These are phyloP conservation scores for Phoma sp. DNA, from an alignment of 2,329 filamentous ascomycete genomes.

Conservation along the genomic window DNA sequence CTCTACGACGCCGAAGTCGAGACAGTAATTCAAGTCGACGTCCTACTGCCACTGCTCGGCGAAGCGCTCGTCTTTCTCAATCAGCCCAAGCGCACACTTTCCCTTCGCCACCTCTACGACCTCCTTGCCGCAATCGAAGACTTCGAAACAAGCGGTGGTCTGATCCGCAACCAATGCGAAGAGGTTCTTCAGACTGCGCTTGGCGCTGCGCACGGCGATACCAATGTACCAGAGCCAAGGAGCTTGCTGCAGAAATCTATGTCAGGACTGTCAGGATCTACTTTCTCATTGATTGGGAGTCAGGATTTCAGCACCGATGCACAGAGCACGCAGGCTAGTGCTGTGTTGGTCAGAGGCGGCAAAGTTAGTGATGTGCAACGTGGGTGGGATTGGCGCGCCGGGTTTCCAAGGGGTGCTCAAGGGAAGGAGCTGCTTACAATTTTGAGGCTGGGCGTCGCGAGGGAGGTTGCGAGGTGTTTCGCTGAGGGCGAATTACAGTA, in stretches of 20 bases:
- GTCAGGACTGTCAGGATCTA: conserved; percentile 59
- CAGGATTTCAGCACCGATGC: conserved; percentile 62
- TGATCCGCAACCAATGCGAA: conserved; percentile 75
- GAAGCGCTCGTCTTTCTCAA: conserved; percentile 81
- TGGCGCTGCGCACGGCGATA: conserved; percentile 64
- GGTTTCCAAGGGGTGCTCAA: conserved; percentile 62
- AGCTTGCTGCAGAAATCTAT: conserved; percentile 63
- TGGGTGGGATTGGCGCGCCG: conserved; percentile 75
- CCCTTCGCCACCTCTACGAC: conserved; percentile 73
- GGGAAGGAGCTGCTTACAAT: conserved; percentile 74
- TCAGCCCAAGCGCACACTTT: conserved; percentile 65
- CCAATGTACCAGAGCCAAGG: conserved; percentile 20
- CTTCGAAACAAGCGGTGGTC: conserved; percentile 73
- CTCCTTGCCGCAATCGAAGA: conserved; percentile 81
- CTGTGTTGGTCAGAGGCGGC: conserved; percentile 50
- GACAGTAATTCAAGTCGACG: conserved; percentile 86
- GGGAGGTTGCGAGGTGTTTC: conserved; percentile 75
- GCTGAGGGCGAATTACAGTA: conserved; percentile 64
- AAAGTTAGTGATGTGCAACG: conserved; percentile 55
- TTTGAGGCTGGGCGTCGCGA: conserved; percentile 74
- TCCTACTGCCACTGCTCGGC: conserved; percentile 80
- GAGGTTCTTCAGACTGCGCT: conserved; percentile 80
- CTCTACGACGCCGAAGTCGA: conserved; percentile 82
- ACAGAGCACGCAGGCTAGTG: conserved; percentile 53
- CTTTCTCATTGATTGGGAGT: conserved; percentile 74